These are phyloP conservation scores for Chlamydomonas asymmetrica DNA, from an alignment of 139 green algal genomes.

Conservation along the genomic window DNA sequence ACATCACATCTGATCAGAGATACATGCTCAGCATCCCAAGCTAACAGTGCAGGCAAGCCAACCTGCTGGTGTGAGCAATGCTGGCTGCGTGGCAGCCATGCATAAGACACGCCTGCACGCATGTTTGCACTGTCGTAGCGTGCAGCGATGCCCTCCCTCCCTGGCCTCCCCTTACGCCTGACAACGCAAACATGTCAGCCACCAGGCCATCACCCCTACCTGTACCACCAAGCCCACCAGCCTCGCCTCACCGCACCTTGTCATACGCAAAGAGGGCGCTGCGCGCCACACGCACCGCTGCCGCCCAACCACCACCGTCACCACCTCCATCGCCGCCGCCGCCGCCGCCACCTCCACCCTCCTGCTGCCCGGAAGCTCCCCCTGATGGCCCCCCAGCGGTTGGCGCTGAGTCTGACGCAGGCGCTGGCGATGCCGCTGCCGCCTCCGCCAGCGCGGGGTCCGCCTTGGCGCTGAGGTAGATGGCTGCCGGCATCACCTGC, in stretches of 20 bases:
- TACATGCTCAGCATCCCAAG: too few species aligned
- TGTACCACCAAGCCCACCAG: neutral
- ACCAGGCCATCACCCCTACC: neutral
- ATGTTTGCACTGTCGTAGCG: too few species aligned
- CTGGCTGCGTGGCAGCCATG: too few species aligned
- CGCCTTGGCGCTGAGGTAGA: constrained; percentile 58
- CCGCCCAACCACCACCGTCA: neutral
- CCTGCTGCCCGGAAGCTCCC: neutral
- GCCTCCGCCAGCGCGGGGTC: constrained; percentile 40
- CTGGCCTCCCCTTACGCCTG: too few species aligned
- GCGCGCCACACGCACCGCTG: constrained; percentile 19
- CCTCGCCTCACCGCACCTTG: constrained; percentile 10
- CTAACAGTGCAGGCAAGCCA: too few species aligned
- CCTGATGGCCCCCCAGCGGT: neutral
- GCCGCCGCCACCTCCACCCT: neutral
- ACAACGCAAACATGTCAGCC: too few species aligned
- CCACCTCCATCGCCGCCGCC: neutral
- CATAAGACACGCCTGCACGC: too few species aligned
- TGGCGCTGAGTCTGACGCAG: too few species aligned
- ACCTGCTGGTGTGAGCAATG: too few species aligned
- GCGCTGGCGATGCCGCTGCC: neutral
- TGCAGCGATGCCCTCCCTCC: too few species aligned
- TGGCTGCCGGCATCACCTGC: constrained; percentile 45
- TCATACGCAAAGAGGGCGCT: constrained; percentile 29
- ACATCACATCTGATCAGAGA: too few species aligned